A percentile compares a stretch with the other conserved stretches of the same genome.
Evolutionary conservation across 768 basidiomycete species (phyloP).

Genomic region (Rhizopogon vinicolor): DNA sequence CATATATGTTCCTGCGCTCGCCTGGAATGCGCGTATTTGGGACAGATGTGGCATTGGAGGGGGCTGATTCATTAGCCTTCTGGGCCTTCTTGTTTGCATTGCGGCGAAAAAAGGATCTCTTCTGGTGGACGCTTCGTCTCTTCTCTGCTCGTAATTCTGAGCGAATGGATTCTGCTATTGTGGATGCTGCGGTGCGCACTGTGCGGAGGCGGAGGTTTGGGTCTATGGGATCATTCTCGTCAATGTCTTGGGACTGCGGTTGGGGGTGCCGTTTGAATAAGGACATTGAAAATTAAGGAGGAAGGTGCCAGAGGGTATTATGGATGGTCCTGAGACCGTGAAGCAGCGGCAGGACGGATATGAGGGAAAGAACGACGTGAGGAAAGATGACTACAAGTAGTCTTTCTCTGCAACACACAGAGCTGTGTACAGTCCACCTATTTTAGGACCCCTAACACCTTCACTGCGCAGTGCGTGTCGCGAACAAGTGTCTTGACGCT

Average conservation of each 20-base stretch:
- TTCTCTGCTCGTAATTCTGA: slow-evolving; percentile 68
- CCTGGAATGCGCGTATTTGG: slow-evolving; percentile 35
- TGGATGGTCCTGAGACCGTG: slow-evolving; percentile 13
- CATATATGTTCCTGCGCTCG: slow-evolving; percentile 68
- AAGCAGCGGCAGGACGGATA: slow-evolving; percentile 25
- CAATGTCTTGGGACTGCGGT: slow-evolving; percentile 43
- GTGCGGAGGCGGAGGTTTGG: slow-evolving; percentile 84
- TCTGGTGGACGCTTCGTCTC: slow-evolving; percentile 44
- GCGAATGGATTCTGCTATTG: slow-evolving; percentile 81
- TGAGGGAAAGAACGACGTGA: slow-evolving; percentile 3
- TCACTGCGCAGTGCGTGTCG: too few species aligned
- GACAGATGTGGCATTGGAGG: slow-evolving; percentile 16
- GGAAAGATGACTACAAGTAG: not conserved
- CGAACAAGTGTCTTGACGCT: too few species aligned
- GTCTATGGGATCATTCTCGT: slow-evolving; percentile 70
- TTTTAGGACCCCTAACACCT: too few species aligned
- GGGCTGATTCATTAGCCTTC: slow-evolving; percentile 26
- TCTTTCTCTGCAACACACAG: too few species aligned
- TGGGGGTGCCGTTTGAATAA: slow-evolving; percentile 34
- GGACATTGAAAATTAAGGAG: slow-evolving; percentile 25
- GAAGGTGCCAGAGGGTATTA: slow-evolving; percentile 6
- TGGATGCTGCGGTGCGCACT: slow-evolving; percentile 89
- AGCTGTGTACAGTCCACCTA: too few species aligned
- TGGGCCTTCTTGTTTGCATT: slow-evolving; percentile 43
- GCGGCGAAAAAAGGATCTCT: slow-evolving; percentile 57